Evolutionary conservation across 306 rosid species (phyloP), one percentile per base, ranked within the genome.

Genomic region (Erythrophleum fordii): DNA sequence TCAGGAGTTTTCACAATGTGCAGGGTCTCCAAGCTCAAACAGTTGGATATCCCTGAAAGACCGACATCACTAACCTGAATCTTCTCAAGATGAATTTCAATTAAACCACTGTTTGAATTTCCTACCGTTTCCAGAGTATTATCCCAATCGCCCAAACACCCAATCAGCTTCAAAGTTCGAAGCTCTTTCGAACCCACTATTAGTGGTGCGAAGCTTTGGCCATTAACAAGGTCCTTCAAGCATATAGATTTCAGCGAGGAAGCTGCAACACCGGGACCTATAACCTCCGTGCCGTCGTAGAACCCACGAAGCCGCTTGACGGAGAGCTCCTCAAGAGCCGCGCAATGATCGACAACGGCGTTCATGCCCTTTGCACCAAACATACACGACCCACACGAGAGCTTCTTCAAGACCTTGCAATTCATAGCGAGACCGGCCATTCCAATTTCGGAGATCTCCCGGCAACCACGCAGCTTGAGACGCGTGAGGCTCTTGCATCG

Each of bases 111-210:
- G 71, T 87, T 87, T 10, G 73, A 80, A 4, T 59, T 25, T 6
- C 94, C 92, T 16, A 90, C 61, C 48, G 31, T 70, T 56, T 90
- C 89, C 59, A 93, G 73, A 53, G 87, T 83, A 16, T 76, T 70
- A 70, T 93, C 98, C 98, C 98, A 93, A 83, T 91, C 90, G 9
- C 97, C 98, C 79, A 87, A 83, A 80, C 98, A 90, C 35, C 89
- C 83, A 62, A 91, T 88, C 25, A 93, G n/a, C 81, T 87, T 91
- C 88, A 93, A 61, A 42, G 86, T 81, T 60, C 51, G 83, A 37
- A 93, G 94, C 75, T 83, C 90, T 82, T 88, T 90, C 1, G 98
- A 81, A 3, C 87, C 90, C 25, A 89, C 76, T 20, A 93, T 53
- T 4, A 93, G 89, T 2, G 97, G 98, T 18, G 71, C 78, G 20